Base-by-base conservation (phyloP, 2,329 filamentous ascomycete species). In the Cladobotryum mycophilum region DNA sequence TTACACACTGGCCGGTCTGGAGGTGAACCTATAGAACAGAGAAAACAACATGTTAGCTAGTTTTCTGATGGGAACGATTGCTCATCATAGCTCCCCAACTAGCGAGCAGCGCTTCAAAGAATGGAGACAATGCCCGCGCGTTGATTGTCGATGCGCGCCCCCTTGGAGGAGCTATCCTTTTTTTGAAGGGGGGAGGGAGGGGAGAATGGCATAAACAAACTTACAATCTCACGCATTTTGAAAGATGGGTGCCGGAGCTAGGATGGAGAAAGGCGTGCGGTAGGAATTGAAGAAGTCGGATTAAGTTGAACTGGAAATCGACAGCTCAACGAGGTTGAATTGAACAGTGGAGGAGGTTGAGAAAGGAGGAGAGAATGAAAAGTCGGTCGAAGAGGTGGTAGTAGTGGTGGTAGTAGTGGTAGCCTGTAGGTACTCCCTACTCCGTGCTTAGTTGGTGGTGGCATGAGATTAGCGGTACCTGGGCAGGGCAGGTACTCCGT, bases 1-100 rank as follows among this genome's bases (percentile, higher is more conserved):
- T 74, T 75, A 96, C 91, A 81, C 92, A 97, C 85, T 97, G 93
- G 76, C 93, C 93, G 81, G 93, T 97, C 81, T 97, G 93, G 67
- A 99, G 89, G 79, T 97, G 93, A 76, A 97, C 91, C 92, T 97
- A 71, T 67, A 72, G 73, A 68, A 68, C 18, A 33, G n/a, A 41
- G 47, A 43, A 47, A 40, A 25, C 30, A 34, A 42, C 14, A 41
- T 6, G 51, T 53, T 18, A 53, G 51, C 40, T 18, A 9, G 12
- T 43, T n/a, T 40, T 33, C 22, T 5, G 22, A 41, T 48, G 20
- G 17, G 17, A 20, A 17, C 36, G 17, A n/a, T 38, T 38, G 36
- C 11, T n/a, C 36, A 7, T 17, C 36, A 38, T 14, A 9, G 5
- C 2, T 38, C 6, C 25, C 25, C 4, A 30, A 11, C 25, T 30